Evolutionary conservation across 1,284 basidiomycete genomes (phyloP).

Genomic region (Sanghuangporus weigelae): DNA sequence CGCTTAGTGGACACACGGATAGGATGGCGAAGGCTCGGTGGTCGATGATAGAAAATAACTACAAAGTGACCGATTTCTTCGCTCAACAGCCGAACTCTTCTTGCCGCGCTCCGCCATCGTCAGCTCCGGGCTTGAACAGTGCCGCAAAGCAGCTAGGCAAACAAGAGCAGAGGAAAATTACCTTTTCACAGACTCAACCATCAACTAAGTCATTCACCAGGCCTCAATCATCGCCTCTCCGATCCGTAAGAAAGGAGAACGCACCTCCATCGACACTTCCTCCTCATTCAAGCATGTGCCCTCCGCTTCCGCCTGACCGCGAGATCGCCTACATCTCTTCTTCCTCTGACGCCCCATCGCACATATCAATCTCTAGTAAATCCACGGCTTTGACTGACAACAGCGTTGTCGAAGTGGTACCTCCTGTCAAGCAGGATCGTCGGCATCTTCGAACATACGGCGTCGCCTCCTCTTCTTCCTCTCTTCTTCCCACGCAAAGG

Average conservation of each 20-base stretch:
- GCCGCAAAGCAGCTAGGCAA: neutral
- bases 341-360: constrained; percentile 6
- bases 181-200: neutral
- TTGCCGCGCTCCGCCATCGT: constrained; percentile 4
- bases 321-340: constrained; percentile 15
- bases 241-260: constrained; percentile 14
- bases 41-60: neutral
- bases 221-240: neutral
- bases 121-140: neutral
- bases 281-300: neutral
- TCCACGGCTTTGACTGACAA: neutral
- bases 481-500: neutral
- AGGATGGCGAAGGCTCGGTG: constrained; percentile 1
- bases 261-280: constrained; percentile 3
- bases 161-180: neutral
- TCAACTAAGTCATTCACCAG: neutral
- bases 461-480: neutral
- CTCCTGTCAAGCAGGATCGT: constrained; percentile 4
- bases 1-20: neutral
- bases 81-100: neutral
- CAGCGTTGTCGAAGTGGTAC: neutral
- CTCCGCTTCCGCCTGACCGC: neutral
- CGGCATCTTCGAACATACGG: neutral
- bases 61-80: constrained; percentile 14
- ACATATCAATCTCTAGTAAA: constrained; percentile 9